Percentiles rank a stretch among this genome's conserved stretches.
Evolutionary conservation across 352 stramenopile genomes (phyloP).

Genomic region (Pythium phragmitis): DNA sequence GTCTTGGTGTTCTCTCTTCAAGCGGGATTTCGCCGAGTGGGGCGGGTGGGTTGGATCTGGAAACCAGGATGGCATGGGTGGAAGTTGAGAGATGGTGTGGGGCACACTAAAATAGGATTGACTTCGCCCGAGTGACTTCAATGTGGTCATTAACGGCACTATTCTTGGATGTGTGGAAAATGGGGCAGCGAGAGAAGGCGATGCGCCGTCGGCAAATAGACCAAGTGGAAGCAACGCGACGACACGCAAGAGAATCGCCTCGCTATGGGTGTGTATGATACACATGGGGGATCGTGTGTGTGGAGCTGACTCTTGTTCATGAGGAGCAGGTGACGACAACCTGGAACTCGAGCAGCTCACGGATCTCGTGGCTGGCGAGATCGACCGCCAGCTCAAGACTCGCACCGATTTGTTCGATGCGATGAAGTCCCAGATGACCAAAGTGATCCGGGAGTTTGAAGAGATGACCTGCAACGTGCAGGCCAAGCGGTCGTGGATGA

Average conservation of each 20-base stretch:
- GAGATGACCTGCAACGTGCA: constrained; percentile 51
- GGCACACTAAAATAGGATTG: constrained; percentile 14
- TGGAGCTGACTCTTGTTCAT: not conserved
- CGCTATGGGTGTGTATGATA: not conserved
- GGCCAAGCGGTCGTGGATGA: constrained; percentile 71
- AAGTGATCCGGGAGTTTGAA: constrained; percentile 69
- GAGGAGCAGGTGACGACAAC: constrained; percentile 25
- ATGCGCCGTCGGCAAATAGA: not conserved
- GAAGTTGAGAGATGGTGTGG: constrained; percentile 19
- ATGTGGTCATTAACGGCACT: constrained; percentile 23
- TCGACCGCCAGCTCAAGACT: constrained; percentile 55
- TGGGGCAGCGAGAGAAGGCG: not conserved
- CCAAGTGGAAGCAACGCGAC: not conserved
- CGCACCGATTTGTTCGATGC: constrained; percentile 49
- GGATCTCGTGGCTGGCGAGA: constrained; percentile 56
- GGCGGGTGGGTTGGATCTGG: constrained; percentile 24
- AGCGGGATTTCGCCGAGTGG: constrained; percentile 12
- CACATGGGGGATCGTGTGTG: not conserved
- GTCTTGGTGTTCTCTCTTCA: constrained; percentile 11
- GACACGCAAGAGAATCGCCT: not conserved
- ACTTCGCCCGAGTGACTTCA: constrained; percentile 27
- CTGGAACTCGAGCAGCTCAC: constrained; percentile 54
- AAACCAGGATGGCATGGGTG: constrained; percentile 1
- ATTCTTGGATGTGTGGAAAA: constrained; percentile 18
- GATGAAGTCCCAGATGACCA: constrained; percentile 71